Base-by-base conservation (phyloP, 306 rosid genomes). In the Canavalia ensiformis region DNA sequence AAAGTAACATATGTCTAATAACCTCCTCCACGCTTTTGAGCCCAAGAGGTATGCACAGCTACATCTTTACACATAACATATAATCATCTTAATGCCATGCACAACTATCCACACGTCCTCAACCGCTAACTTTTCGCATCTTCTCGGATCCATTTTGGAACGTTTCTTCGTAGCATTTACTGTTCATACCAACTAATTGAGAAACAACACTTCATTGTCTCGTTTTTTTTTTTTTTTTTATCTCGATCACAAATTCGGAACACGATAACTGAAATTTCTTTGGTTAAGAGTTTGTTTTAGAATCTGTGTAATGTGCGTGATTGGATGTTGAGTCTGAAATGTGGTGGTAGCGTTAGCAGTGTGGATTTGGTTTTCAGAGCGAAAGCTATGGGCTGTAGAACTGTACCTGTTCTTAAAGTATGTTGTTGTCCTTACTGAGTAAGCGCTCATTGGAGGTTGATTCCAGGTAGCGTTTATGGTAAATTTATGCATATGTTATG, bases 371-470 rank as follows among this genome's bases (percentile, higher is more conserved):
- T 78, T 76, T 82, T 73, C 65, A n/a, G 47, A 74, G 79, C 79
- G 80, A 89, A 77, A 89, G 77, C 88, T 84, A 91, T 91, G 97
- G 97, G 90, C 83, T 57, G 88, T 89, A 79, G 90, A 82, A 83
- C 78, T 88, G 81, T 58, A 59, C 63, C 42, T 88, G 85, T 82
- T 89, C 74, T 79, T 82, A 82, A 95, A 92, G 89, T 80, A 95
- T 95, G 99, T 89, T 95, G 96, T 93, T 95, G 94, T 95, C 99
- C 91, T 91, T 91, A 87, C 47, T 95, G 88, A 93, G 99, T 90
- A 91, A 89, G 88, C 97, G 98, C 79, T 78, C 89, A 8, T 93
- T 95, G 94, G 99, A 91, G 87, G 94, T 91, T 86, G 98, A 91
- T 95, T 93, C 96, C 88, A 95, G 98, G 99, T 93, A 79, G 77